Percentiles rank a stretch among this genome's conserved stretches.
These are phyloP conservation scores for Cercophora samala DNA, from an alignment of 495 filamentous ascomycete genomes.

Conservation along the genomic window DNA sequence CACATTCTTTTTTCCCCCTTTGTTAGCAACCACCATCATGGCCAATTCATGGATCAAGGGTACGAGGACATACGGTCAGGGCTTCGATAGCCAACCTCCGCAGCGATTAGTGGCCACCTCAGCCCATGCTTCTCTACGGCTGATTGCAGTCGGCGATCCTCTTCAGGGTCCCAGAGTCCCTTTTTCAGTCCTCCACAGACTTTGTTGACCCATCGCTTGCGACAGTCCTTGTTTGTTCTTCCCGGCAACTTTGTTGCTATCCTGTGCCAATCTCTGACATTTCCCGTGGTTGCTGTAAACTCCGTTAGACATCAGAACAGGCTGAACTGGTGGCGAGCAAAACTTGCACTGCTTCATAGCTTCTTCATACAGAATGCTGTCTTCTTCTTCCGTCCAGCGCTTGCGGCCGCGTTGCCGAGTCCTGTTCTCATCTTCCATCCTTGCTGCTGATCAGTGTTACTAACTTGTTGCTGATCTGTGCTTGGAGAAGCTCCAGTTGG, in stretches of 20 bases:
- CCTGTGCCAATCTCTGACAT: slow-evolving; percentile 9
- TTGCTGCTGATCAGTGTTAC: not conserved
- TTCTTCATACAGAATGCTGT: slow-evolving; percentile 4
- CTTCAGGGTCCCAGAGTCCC: slow-evolving; percentile 9
- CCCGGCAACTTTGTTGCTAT: slow-evolving; percentile 9
- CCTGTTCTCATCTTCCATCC: not conserved
- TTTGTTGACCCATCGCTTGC: slow-evolving; percentile 12
- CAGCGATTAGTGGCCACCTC: slow-evolving; percentile 6
- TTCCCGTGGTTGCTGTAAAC: not conserved
- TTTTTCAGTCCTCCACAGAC: slow-evolving; percentile 9
- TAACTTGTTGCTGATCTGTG: not conserved
- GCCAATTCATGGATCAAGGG: not conserved
- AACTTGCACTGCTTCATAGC: slow-evolving; percentile 8
- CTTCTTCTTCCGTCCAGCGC: slow-evolving; percentile 8
- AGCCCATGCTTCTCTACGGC: slow-evolving; percentile 9
- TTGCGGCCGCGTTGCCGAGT: slow-evolving; percentile 3
- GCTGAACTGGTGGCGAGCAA: not conserved
- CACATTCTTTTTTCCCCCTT: not conserved
- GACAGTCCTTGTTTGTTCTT: slow-evolving; percentile 11
- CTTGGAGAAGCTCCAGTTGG: not conserved
- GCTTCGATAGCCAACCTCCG: slow-evolving; percentile 8
- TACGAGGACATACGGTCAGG: slow-evolving; percentile 1
- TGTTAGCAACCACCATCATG: not conserved
- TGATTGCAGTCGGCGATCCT: slow-evolving; percentile 4
- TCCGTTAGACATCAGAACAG: not conserved